Evolutionary conservation across 805 yeast species (phyloP), one percentile per base, ranked within the genome.

Genomic region (Millerozyma miso): DNA sequence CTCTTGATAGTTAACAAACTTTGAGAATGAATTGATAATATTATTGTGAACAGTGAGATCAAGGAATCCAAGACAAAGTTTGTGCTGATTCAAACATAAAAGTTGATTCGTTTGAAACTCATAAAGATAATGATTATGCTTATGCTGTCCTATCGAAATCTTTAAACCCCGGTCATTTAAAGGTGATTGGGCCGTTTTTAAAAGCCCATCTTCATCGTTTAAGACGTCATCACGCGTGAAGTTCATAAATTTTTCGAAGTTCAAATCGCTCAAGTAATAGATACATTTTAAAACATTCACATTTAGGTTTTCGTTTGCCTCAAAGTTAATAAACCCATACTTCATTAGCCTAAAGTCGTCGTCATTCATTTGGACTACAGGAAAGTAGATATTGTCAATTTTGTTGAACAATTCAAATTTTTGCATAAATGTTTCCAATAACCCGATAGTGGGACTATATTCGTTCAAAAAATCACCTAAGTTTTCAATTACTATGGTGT

Each of bases 311-410:
- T 52, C 48, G 7, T 43, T 31, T 13, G 31, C 34, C 10, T 39
- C 39, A 49, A 77, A 79, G 41, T 74, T 76, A 32, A 82, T 69
- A 50, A 75, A 82, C 0, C 82, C 86, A 50, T 75, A 77, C 12
- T 74, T 75, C 45, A 70, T 63, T 33, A 69, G 54, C 16, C 45
- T 44, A 15, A 55, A 55, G 18, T 16, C 37, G 15, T 48, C 37
- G 3, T 44, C 46, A 14, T 45, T 37, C 6, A 45, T 39, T n/a
- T 58, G 60, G 14, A 61, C 56, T 13, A 62, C 58, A 1, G 89
- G 89, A 49, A 82, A 62, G 44, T 76, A 76, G 10, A 77, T 66
- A 1, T 77, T 66, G 16, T 71, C 77, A 20, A 85, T 69, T 12
- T 63, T 66, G 18, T 78, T 77, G 51, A 69, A 77, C 35, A 63